phyloP scores from a whole-genome alignment of 176 grass and related monocot genomes.

The Tillandsia fasciculata region DNA sequence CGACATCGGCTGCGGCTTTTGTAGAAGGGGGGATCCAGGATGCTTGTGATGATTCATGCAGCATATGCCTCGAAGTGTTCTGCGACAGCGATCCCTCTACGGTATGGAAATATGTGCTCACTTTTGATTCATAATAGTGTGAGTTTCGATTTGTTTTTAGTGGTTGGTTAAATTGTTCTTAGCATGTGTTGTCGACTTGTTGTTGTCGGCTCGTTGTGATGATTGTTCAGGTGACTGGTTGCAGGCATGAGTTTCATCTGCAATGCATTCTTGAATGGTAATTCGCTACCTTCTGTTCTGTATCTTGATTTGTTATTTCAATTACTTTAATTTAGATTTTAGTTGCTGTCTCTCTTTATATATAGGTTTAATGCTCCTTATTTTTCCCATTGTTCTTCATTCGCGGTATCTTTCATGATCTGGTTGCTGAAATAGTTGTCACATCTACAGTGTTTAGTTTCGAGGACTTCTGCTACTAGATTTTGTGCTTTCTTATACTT shows the following conservation, averaged over 20 bases:
- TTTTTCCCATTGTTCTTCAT: too few relatives aligned
- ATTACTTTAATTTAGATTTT: neutral
- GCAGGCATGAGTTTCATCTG: constrained; percentile 91
- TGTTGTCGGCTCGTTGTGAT: neutral
- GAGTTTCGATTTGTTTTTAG: neutral
- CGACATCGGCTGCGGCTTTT: constrained; percentile 73
- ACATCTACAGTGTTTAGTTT: too few relatives aligned
- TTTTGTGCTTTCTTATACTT: too few relatives aligned
- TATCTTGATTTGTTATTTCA: neutral
- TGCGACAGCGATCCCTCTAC: constrained; percentile 88
- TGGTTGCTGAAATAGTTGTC: too few relatives aligned
- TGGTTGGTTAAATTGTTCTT: neutral
- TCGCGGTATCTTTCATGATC: too few relatives aligned
- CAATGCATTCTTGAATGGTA: constrained; percentile 99
- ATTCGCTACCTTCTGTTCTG: neutral
- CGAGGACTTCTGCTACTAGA: too few relatives aligned
- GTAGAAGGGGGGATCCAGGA: constrained; percentile 93
- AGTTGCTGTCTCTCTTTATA: neutral
- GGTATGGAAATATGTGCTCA: constrained; percentile 19
- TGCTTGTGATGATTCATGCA: constrained; percentile 89
- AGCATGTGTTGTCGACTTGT: neutral
- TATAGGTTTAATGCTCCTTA: neutral
- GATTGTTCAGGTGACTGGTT: constrained; percentile 54
- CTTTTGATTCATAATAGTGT: neutral
- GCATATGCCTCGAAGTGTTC: constrained; percentile 94